Evolutionary conservation across 164 flowering plant genomes (phyloP), one percentile per base, ranked within the genome.

Genomic region (Buxus sempervirens): DNA sequence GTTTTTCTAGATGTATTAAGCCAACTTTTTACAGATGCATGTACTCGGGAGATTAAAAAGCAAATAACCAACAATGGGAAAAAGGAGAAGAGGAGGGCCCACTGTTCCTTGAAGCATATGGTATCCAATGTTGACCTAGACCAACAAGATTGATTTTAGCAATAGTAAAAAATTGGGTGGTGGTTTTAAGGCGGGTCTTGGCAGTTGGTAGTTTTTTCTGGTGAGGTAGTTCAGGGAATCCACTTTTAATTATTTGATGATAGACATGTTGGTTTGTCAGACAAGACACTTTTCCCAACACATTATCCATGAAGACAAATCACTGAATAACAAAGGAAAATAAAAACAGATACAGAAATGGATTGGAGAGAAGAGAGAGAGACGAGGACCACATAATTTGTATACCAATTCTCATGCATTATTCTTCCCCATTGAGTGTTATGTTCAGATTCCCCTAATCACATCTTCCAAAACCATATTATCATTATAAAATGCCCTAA

Each of bases 201-300:
- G 70, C 81, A 69, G 79, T 81, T 81, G 77, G 81, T 73, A 73
- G 81, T 76, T 78, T 75, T 78, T 74, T 73, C 72, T 32, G 75
- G 80, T 72, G 70, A 42, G 67, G 56, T 62, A 67, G 67, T 75
- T 73, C 59, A 18, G 76, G 70, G 76, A 45, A 41, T 69, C 68
- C 62, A 15, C 42, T 20, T 36, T 55, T 56, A 61, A 56, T 55
- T 67, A 27, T 41, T 15, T 32, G 26, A 42, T 36, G 45, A 38
- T 60, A 24, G 36, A 72, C 64, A 71, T 32, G 64, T 32, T 68
- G 49, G 63, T 60, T 20, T n/a, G n/a, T n/a, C n/a, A n/a, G n/a
- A n/a, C n/a, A n/a, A 32, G 53, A 27, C 57, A 60, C 60, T 36
- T 62, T 62, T 41, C 41, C 60, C 62, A 61, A 62, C 19, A 23